These are phyloP conservation scores for Ophiognomonia clavigignenti-juglandacearum DNA, from an alignment of 2,329 filamentous ascomycete species.

Conservation along the genomic window DNA sequence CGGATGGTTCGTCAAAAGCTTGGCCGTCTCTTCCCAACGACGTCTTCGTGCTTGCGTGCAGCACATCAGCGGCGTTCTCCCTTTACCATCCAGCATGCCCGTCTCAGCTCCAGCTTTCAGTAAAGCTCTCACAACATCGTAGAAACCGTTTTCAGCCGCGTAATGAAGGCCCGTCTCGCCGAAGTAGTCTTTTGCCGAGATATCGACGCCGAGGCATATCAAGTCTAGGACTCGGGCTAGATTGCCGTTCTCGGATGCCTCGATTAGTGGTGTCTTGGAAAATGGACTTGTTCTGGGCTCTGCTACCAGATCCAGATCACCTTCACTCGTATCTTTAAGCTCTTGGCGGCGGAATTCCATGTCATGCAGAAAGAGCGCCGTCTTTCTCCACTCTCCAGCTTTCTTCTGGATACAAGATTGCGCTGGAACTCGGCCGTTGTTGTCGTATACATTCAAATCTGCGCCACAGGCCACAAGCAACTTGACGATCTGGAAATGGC, in stretches of 20 bases:
- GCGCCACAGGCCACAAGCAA: conserved; percentile 1
- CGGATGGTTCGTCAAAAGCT: background rate
- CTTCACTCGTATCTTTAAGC: background rate
- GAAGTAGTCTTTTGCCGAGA: background rate
- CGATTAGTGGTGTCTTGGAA: conserved; percentile 1
- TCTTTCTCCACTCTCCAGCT: background rate
- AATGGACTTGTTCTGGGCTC: background rate
- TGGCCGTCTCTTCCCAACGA: conserved; percentile 3
- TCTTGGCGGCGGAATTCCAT: background rate
- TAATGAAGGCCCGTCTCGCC: conserved; percentile 2
- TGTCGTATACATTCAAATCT: conserved; percentile 6
- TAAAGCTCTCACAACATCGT: conserved; percentile 3
- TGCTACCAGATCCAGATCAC: background rate
- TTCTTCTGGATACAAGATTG: conserved; percentile 6
- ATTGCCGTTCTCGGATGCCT: background rate
- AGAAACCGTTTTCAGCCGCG: conserved; percentile 2
- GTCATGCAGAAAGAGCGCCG: background rate
- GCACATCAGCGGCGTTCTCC: conserved; percentile 1
- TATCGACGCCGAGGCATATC: background rate
- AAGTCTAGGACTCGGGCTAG: background rate
- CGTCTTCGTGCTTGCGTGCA: background rate
- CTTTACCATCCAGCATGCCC: background rate
- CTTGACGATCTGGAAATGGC: conserved; percentile 3
- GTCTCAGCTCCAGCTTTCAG: background rate
- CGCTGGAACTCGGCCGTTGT: background rate